These are phyloP conservation scores for Dioscorea alata DNA, from an alignment of 106 monocot genomes.

Conservation along the genomic window DNA sequence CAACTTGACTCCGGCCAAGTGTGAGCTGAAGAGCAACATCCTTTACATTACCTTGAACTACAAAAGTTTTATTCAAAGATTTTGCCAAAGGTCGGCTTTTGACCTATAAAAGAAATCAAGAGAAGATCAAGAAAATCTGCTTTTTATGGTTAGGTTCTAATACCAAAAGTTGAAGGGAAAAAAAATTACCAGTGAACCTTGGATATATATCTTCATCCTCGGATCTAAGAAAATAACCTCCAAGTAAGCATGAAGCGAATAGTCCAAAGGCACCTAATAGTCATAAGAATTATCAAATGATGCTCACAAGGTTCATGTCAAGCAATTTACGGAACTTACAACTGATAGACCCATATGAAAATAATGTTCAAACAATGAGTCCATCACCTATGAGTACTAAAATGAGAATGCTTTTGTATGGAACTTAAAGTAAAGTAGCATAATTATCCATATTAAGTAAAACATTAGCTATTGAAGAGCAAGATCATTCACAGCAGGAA, in stretches of 20 bases:
- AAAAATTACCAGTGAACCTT: conserved; percentile 54
- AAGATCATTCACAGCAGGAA: neutral
- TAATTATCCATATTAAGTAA: too few species aligned
- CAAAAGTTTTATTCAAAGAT: conserved; percentile 40
- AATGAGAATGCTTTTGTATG: too few species aligned
- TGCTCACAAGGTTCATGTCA: neutral
- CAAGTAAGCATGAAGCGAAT: conserved; percentile 69
- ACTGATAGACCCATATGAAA: neutral
- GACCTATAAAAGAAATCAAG: conserved; percentile 31
- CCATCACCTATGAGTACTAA: neutral
- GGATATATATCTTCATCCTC: conserved; percentile 66
- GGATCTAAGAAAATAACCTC: conserved; percentile 78
- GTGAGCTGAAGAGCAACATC: conserved; percentile 43
- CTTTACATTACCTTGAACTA: conserved; percentile 39
- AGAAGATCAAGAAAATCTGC: neutral
- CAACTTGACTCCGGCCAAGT: conserved; percentile 51
- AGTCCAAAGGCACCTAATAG: conserved; percentile 69
- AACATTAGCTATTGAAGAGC: neutral
- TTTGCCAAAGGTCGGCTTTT: conserved; percentile 53
- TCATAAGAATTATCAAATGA: neutral
- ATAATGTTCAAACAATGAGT: neutral
- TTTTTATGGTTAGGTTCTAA: neutral
- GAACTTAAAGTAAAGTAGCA: too few species aligned
- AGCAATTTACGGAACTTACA: too few species aligned
- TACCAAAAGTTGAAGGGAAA: neutral